Base-by-base conservation (phyloP, 106 monocot species). In the Phalaenopsis equestris region DNA sequence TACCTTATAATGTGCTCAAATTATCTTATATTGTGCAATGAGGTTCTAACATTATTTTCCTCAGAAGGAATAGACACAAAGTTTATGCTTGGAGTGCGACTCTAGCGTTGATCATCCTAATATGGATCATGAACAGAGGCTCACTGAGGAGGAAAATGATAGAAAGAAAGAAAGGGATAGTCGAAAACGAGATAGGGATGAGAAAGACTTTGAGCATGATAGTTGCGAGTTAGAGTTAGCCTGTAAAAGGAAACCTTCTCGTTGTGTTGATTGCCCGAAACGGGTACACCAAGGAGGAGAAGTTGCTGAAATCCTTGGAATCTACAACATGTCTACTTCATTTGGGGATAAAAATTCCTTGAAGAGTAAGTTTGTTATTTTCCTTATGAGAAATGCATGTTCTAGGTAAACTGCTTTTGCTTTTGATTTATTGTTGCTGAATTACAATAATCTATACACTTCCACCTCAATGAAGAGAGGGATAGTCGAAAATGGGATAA, bases 281-380 rank as follows among this genome's bases (percentile, higher is more conserved):
- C 79, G 75, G 16, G 56, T 85, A 67, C 88, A 85, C 47, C 91
- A 84, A 76, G 88, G 82, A 76, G 88, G 82, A 19, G 82, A 88
- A 4, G 84, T 74, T 78, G 85, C 79, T 78, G 92, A 92, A 43
- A 94, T 83, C 56, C 81, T 80, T 81, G 91, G 89, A 41, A 84
- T 81, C 42, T 89, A 86, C 79, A 82, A 84, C 76, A 85, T 87
- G 19, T 84, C 92, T 75, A 79, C 90, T 84, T 88, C 90, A 37
- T 91, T 82, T 84, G 92, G 91, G 83, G 92, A 95, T 79, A 99
- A 99, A 46, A 91, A 95, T 83, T 82, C 81, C 21, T 72, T 93
- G 76, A 99, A 90, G 81, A 91, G 98, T 95, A 80, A 88, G 94
- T 85, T 38, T 19, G 24, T 21, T 56, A 52, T 38, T 49, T 42